Percentiles rank a stretch among this genome's conserved stretches.
Evolutionary conservation across 768 basidiomycete species (phyloP).

Genomic region (Rubroboletus satanas): DNA sequence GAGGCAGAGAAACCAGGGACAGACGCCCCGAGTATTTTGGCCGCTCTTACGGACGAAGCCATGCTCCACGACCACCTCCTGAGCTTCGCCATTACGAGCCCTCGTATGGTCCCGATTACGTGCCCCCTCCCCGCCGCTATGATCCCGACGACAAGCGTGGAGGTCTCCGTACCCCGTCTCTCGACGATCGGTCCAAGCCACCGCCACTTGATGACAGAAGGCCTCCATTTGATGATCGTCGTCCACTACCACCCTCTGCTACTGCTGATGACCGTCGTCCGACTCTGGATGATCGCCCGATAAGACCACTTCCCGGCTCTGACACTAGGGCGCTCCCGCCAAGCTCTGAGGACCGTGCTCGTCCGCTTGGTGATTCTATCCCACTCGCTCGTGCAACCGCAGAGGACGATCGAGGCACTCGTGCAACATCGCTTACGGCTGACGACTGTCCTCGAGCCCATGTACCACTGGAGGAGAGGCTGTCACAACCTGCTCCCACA

Average conservation of each 20-base stretch:
- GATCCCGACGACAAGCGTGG: constrained; percentile 30
- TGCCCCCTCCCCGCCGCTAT: constrained; percentile 33
- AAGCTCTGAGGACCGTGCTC: constrained; percentile 21
- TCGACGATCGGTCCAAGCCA: constrained; percentile 25
- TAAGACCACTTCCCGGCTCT: constrained; percentile 26
- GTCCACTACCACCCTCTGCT: constrained; percentile 8
- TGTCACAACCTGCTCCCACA: constrained; percentile 31
- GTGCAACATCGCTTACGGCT: constrained; percentile 12
- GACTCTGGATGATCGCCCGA: constrained; percentile 32
- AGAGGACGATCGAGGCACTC: constrained; percentile 30
- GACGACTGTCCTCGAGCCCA: constrained; percentile 28
- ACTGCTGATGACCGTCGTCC: constrained; percentile 23
- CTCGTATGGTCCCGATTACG: constrained; percentile 34
- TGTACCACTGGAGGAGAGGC: constrained; percentile 38
- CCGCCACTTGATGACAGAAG: constrained; percentile 31
- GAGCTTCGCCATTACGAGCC: constrained; percentile 49
- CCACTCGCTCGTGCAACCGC: constrained; percentile 13
- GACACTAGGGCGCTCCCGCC: constrained; percentile 12
- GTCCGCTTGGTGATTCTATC: constrained; percentile 17
- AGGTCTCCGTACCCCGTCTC: constrained; percentile 14
- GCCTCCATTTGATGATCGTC: constrained; percentile 30
- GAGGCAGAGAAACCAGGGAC: constrained; percentile 33
- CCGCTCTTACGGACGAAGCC: constrained; percentile 38
- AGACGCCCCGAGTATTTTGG: constrained; percentile 37
- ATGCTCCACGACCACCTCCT: constrained; percentile 40